These are phyloP conservation scores for Acacia acuminata DNA, from an alignment of 306 rosid genomes.

Conservation along the genomic window DNA sequence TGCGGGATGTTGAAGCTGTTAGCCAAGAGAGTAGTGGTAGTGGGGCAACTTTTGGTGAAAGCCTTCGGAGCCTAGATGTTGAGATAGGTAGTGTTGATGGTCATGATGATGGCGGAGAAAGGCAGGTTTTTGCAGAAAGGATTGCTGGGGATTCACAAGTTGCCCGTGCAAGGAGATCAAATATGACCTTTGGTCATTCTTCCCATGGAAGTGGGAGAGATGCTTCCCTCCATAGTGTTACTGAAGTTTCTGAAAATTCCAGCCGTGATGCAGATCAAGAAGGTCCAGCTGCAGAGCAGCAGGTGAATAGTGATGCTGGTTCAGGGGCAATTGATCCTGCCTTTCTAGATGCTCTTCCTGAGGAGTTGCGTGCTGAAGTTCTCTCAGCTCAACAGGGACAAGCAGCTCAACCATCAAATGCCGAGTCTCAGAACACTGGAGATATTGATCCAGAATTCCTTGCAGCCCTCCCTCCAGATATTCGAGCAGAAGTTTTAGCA, in stretches of 20 bases:
- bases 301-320: conserved; percentile 67
- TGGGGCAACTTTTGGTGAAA: conserved; percentile 99
- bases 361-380: conserved; percentile 96
- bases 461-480: conserved; percentile 98
- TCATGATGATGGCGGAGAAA: conserved; percentile 93
- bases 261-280: conserved; percentile 93
- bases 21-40: conserved; percentile 99
- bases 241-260: conserved; percentile 95
- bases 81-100: conserved; percentile 99
- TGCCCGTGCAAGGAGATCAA: conserved; percentile 76
- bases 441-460: conserved; percentile 99
- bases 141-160: conserved; percentile 70
- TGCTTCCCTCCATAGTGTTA: conserved; percentile 85
- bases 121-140: conserved; percentile 85
- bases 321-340: conserved; percentile 98
- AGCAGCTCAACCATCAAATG: conserved; percentile 73
- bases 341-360: conserved; percentile 98
- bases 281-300: conserved; percentile 79
- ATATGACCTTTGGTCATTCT: conserved; percentile 54
- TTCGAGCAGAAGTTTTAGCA: conserved; percentile 96
- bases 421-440: conserved; percentile 73
- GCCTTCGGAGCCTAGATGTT: conserved; percentile 97
- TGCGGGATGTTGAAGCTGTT: conserved; percentile 93
- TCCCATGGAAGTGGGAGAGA: conserved; percentile 75
- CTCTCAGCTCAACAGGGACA: conserved; percentile 96